Evolutionary conservation across 2,329 filamentous ascomycete species (phyloP).

Genomic region (Gyromitra esculenta): DNA sequence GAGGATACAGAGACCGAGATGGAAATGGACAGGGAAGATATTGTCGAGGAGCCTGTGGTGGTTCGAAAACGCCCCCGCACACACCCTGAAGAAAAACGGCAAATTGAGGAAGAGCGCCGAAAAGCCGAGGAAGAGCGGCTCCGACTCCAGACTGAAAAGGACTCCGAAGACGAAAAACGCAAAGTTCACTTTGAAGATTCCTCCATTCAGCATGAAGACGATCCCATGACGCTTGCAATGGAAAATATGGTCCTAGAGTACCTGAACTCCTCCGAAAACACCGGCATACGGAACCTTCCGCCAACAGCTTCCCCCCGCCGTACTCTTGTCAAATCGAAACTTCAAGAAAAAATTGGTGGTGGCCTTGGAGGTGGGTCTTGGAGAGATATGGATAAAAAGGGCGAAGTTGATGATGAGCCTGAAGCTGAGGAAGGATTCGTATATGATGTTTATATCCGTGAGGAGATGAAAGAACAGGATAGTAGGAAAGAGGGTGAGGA

Average conservation of each 20-base stretch:
- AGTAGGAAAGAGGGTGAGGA: slow-evolving; percentile 44
- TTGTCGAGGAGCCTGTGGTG: slow-evolving; percentile 10
- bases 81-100: slow-evolving; percentile 54
- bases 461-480: slow-evolving; percentile 53
- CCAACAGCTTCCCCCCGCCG: slow-evolving; percentile 38
- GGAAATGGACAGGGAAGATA: slow-evolving; percentile 33
- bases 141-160: slow-evolving; percentile 19
- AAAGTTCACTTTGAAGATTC: slow-evolving; percentile 34
- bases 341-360: slow-evolving; percentile 55
- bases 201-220: slow-evolving; percentile 36
- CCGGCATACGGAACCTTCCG: slow-evolving; percentile 55
- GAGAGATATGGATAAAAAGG: slow-evolving; percentile 54
- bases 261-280: slow-evolving; percentile 54
- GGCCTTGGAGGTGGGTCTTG: slow-evolving; percentile 57
- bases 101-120: slow-evolving; percentile 37
- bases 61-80: slow-evolving; percentile 55
- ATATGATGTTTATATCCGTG: slow-evolving; percentile 57
- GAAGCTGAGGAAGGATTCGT: slow-evolving; percentile 55
- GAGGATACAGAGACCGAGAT: slow-evolving; percentile 14
- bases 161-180: slow-evolving; percentile 39
- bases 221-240: slow-evolving; percentile 55
- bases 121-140: slow-evolving; percentile 50
- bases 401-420: slow-evolving; percentile 51
- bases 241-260: slow-evolving; percentile 58
- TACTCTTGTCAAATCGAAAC: slow-evolving; percentile 32